Evolutionary conservation across 257 asterid species (phyloP), one percentile per base, ranked within the genome.

Genomic region (Solanum medicagineum): DNA sequence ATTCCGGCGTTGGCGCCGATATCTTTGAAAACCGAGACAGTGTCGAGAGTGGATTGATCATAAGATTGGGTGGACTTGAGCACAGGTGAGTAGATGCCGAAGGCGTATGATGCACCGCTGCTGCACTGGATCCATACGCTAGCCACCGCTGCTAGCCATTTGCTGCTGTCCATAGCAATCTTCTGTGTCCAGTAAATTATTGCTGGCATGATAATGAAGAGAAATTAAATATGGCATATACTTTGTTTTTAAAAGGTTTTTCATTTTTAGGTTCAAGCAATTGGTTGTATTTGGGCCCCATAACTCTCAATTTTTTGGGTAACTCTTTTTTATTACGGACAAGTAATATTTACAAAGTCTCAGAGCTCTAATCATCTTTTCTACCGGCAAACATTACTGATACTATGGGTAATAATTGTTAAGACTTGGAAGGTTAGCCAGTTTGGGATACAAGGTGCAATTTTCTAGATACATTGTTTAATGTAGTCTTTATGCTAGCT

Each of bases 71-170:
- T 88, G 86, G 98, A 92, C 88, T 96, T 95, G 4, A 95, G 73
- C 88, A 88, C 19, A 0, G 94, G 86, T 22, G 99, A 94, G 89
- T 96, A 96, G 91, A 96, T 92, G 32, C 92, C 93, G 90, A 96
- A 95, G 83, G 99, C 89, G 95, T 96, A 96, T 66, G 95, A 94
- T 3, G 97, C 93, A 53, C 99, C 99, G 87, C 92, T 86, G 91
- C 95, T 92, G 91, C 93, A 93, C 89, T 96, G 99, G 84, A 96
- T 92, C 99, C 97, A 95, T 83, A 95, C 92, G 90, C 99, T 92
- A 66, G 98, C 97, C 56, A 87, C 91, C 7, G 98, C 87, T 7
- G 95, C 90, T 44, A 94, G 85, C 98, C 98, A 96, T 90, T 92
- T 93, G 90, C 73, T 85, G 44, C 85, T 62, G 65, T 77, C 83